Base-by-base conservation (phyloP, 1,139 yeast species). In the Candida sp. region DNA sequence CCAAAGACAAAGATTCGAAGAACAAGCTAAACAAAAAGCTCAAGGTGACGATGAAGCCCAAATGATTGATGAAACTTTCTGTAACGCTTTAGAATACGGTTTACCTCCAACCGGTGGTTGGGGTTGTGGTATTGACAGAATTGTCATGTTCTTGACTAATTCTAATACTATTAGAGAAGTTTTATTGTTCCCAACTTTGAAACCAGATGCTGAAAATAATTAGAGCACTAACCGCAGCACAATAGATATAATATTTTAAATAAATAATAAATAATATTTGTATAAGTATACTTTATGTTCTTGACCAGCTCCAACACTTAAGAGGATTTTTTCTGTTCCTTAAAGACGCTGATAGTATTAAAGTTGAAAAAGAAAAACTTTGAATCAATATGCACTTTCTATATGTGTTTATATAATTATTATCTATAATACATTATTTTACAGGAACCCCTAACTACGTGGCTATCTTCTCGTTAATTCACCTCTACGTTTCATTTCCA, bases 11-110 rank as follows among this genome's bases (percentile, higher is more conserved):
- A 84, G 98, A 75, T 93, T 93, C 67, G 99, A 91, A 75, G 99
- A 93, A 73, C 99, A 93, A 75, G 99, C 99, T 42, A 83, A 87
- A 71, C 99, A 93, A 79, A 93, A 93, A 78, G 98, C 77, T 56
- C 97, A 90, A 72, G 99, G 99, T 77, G 99, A 93, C 64, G 99
- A 93, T 61, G 99, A 93, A 75, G 99, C 97, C 47, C 99, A 93
- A 75, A 67, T 90, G 70, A 79, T 93, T 53, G 99, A 93, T 66
- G 99, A 93, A 73, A 85, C 89, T 50, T 93, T 93, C 90, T 87
- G 96, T 76, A 88, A 91, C 61, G 97, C 99, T 52, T 81, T 93
- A 63, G 99, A 93, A 75, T 93, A 89, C 70, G 99, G 99, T 69
- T 80, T 93, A 61, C 99, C 99, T 49, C 99, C 99, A 60, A 93